Conservation (phyloP, 352 stramenopile genomes). For the Peronospora farinosa region DNA sequence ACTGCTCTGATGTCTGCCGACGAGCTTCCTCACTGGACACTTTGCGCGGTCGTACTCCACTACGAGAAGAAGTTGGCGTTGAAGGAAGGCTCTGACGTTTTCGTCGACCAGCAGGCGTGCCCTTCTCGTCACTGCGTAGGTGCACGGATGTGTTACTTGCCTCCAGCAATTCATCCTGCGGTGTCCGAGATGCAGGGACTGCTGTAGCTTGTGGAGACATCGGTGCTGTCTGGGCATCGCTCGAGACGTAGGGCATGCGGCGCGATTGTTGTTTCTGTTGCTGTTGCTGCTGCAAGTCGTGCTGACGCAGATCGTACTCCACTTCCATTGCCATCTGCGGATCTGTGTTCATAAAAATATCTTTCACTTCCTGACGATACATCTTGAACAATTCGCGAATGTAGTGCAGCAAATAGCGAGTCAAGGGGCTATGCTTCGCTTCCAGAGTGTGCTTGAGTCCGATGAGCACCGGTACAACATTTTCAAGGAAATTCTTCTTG, state of each 20-base stretch:
- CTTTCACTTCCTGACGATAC: conserved; percentile 91
- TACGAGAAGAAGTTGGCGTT: conserved; percentile 34
- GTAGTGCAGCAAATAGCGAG: conserved; percentile 92
- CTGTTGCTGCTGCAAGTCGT: conserved; percentile 56
- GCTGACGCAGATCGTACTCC: conserved; percentile 91
- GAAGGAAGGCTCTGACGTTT: conserved; percentile 46
- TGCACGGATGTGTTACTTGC: conserved; percentile 36
- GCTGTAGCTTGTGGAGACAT: conserved; percentile 15
- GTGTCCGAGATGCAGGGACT: conserved; percentile 20
- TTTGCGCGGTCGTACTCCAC: conserved; percentile 30
- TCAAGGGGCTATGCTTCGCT: conserved; percentile 88
- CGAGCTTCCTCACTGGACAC: conserved; percentile 35
- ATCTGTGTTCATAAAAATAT: conserved; percentile 88
- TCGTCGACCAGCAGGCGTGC: conserved; percentile 9
- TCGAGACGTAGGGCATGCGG: conserved; percentile 15
- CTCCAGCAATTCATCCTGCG: conserved; percentile 33
- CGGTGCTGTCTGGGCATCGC: conserved; percentile 6
- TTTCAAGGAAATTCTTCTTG: conserved; percentile 96
- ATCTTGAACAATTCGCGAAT: conserved; percentile 91
- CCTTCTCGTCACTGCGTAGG: conserved; percentile 32
- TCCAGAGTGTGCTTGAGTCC: conserved; percentile 94
- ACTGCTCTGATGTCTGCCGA: conserved; percentile 6
- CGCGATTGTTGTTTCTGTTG: conserved; percentile 36
- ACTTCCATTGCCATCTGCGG: conserved; percentile 93
- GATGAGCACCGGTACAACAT: conserved; percentile 94